These are phyloP conservation scores for Plasmodium adleri DNA, from an alignment of 169 alveolate species.

Conservation along the genomic window DNA sequence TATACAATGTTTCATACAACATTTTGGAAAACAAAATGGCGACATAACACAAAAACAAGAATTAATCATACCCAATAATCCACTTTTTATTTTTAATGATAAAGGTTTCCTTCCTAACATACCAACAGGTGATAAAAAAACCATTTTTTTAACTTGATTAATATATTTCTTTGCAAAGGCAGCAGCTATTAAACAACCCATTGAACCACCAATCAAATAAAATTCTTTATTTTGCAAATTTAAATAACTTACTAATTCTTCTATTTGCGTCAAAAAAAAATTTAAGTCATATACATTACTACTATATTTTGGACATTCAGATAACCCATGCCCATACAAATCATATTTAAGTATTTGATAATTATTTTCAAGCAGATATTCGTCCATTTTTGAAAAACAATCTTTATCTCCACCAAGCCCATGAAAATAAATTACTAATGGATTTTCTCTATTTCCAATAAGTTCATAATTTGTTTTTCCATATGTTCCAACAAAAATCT, in stretches of 20 bases:
- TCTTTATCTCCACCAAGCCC: constrained; percentile 84
- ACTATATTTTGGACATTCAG: constrained; percentile 82
- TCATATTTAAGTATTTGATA: constrained; percentile 84
- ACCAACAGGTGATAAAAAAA: constrained; percentile 86
- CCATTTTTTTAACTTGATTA: constrained; percentile 81
- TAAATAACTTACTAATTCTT: constrained; percentile 78
- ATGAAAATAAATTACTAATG: constrained; percentile 84
- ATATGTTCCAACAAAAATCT: constrained; percentile 79
- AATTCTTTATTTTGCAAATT: constrained; percentile 74
- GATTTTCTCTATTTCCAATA: constrained; percentile 77
- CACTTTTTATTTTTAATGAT: constrained; percentile 50
- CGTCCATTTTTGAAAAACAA: constrained; percentile 78
- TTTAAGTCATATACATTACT: constrained; percentile 80
- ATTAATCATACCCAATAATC: constrained; percentile 78
- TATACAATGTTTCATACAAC: constrained; percentile 9
- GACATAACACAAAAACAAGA: constrained; percentile 36
- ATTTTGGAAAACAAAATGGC: constrained; percentile 59
- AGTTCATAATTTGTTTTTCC: constrained; percentile 81
- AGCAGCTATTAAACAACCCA: constrained; percentile 86
- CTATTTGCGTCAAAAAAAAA: constrained; percentile 84
- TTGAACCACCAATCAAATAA: constrained; percentile 85
- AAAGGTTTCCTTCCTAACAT: constrained; percentile 80
- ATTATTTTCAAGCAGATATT: constrained; percentile 72
- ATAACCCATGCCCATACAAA: constrained; percentile 87
- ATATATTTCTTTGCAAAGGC: constrained; percentile 82